Evolutionary conservation across 345 rosid species (phyloP).

Genomic region (Lumnitzera littorea): DNA sequence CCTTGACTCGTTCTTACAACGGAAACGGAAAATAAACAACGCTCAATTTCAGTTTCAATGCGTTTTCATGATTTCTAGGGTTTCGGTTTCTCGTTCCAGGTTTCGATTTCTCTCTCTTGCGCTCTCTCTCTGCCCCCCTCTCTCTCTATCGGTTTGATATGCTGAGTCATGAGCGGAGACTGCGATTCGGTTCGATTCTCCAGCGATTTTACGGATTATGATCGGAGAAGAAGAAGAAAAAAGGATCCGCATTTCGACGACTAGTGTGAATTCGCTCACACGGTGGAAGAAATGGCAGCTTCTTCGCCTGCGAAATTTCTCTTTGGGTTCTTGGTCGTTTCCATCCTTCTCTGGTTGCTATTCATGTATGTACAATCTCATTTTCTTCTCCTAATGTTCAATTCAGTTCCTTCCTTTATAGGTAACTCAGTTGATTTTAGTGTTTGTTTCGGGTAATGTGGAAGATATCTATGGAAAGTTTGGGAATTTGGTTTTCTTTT

Average conservation of each 20-base stretch:
- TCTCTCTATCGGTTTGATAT: background rate
- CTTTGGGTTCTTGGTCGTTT: conserved; percentile 70
- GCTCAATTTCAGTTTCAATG: too few species aligned
- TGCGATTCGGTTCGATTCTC: conserved; percentile 1
- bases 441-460: background rate
- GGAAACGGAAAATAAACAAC: too few species aligned
- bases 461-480: background rate
- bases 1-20: too few species aligned
- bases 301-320: conserved; percentile 93
- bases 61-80: too few species aligned
- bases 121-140: background rate
- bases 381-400: background rate
- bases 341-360: conserved; percentile 73
- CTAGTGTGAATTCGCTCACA: background rate
- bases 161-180: background rate
- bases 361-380: conserved; percentile 59
- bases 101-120: too few species aligned
- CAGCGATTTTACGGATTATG: background rate
- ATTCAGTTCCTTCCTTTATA: background rate
- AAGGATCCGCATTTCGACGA: background rate
- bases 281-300: conserved; percentile 47
- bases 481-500: background rate
- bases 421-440: too few species aligned
- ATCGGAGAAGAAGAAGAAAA: background rate
- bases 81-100: too few species aligned